phyloP scores from a whole-genome alignment of 140 eudicot genomes.

The Bidens hawaiensis region DNA sequence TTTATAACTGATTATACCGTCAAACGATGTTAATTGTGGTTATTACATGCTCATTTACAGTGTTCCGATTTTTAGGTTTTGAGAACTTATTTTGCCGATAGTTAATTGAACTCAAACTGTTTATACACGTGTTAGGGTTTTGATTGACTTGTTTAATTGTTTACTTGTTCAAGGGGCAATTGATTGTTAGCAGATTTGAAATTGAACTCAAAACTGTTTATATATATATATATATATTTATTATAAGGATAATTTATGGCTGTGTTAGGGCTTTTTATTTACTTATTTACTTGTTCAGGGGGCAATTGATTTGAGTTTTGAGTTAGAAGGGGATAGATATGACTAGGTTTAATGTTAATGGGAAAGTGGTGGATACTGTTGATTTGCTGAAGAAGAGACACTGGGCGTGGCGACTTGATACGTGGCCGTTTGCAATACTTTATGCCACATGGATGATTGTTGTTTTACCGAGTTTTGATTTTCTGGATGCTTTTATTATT shows the following conservation, averaged over 20 bases:
- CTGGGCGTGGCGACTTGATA: constrained; percentile 75
- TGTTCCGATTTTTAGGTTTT: constrained; percentile 2
- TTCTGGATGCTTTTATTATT: constrained; percentile 58
- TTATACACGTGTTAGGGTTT: constrained; percentile 7
- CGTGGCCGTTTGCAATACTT: constrained; percentile 70
- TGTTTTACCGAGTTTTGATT: constrained; percentile 60
- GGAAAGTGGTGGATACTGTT: constrained; percentile 89
- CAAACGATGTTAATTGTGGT: not conserved
- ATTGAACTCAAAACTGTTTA: too few relatives aligned
- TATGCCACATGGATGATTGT: constrained; percentile 61
- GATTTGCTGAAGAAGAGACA: constrained; percentile 71
- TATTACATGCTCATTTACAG: not conserved
- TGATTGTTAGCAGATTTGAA: constrained; percentile 6
- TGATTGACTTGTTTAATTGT: constrained; percentile 7
- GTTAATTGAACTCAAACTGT: not conserved
- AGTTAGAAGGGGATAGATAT: constrained; percentile 25
- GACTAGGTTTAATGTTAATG: constrained; percentile 73
- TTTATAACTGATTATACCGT: not conserved
- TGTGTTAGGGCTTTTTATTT: constrained; percentile 17
- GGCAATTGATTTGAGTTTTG: constrained; percentile 2
- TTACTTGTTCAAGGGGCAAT: constrained; percentile 11
- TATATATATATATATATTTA: too few relatives aligned
- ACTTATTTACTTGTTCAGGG: constrained; percentile 9
- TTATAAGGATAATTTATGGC: too few relatives aligned
- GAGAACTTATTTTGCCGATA: not conserved